Base-by-base conservation (phyloP, 768 basidiomycete genomes). In the Peribolospora baueri region DNA sequence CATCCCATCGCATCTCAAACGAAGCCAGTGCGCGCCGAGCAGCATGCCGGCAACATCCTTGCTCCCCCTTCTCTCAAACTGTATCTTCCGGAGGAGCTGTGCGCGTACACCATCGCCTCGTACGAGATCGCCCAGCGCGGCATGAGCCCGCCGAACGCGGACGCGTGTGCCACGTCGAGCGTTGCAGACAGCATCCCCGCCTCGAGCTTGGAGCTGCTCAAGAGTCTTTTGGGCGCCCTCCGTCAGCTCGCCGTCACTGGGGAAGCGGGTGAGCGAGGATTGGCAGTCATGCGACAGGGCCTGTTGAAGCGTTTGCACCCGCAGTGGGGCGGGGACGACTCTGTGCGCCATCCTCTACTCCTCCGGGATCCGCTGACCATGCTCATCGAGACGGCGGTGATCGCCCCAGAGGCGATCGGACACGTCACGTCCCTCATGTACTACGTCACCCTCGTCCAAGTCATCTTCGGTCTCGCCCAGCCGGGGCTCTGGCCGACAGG, bases 361-460 rank as follows among this genome's bases (percentile, higher is more conserved):
- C 76, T 85, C 3, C 76, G 90, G 14, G 86, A 93, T 65, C 90
- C 93, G 0, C 80, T 95, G 61, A 81, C 82, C 3, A 75, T 91
- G 45, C 74, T 98, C 25, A 74, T 91, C 37, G 91, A 98, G 69
- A 78, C 82, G 0, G 88, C 90, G 0, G 82, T 84, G 2, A 79
- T 93, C 48, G 79, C 82, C 0, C 90, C 87, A 0, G 84, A 88
- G 58, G 81, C 87, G 64, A 74, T 98, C 38, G 77, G 81, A 41
- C 82, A 93, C 61, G 81, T 91, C 48, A 74, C 87, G n/a, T 73
- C 84, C 45, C 73, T 95, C 61, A 76, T 81, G 1, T 97, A 90
- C 68, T 95, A 93, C 64, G 84, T 85, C 4, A 81, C 81, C 60
- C 73, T 98, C 50, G 82, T 84, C 1, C 80, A 88, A 3, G 79